These are phyloP conservation scores for Globisporangium camurandrum DNA, from an alignment of 352 stramenopile species.

Conservation along the genomic window DNA sequence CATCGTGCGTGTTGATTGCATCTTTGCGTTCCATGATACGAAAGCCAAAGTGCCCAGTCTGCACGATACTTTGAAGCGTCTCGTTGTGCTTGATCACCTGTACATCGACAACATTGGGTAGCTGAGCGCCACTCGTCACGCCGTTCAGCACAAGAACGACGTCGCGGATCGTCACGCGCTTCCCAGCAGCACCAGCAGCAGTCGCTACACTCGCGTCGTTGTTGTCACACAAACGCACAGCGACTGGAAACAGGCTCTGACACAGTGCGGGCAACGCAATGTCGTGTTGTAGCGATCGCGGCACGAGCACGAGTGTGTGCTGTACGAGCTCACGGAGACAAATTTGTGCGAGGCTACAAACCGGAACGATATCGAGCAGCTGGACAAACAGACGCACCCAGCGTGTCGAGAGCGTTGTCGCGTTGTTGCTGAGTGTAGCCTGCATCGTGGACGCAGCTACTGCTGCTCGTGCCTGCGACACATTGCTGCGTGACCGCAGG, in stretches of 20 bases:
- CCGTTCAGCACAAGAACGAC: neutral
- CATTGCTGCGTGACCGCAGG: no score
- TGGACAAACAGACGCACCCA: constrained; percentile 23
- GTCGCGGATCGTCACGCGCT: neutral
- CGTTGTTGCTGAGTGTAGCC: neutral
- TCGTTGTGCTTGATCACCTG: constrained; percentile 19
- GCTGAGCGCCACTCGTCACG: no score
- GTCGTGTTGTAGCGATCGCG: neutral
- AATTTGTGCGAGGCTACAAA: constrained; percentile 15
- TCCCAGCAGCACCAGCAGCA: no score
- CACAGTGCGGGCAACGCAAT: constrained; percentile 8
- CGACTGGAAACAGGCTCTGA: neutral
- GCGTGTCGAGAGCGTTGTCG: constrained; percentile 10
- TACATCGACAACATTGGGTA: no score
- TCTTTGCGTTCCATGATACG: neutral
- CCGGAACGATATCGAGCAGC: constrained; percentile 13
- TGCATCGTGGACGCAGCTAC: no score
- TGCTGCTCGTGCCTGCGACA: no score
- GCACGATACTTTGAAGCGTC: constrained; percentile 13
- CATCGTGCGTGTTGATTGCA: neutral
- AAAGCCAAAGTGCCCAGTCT: constrained; percentile 1
- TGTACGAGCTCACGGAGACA: constrained; percentile 25
- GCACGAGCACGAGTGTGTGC: constrained; percentile 14
- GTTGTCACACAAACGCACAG: no score
- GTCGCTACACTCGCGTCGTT: neutral